Percentiles rank a stretch among this genome's conserved stretches.
These are phyloP conservation scores for Suillus weaverae DNA, from an alignment of 768 basidiomycete genomes.

Conservation along the genomic window DNA sequence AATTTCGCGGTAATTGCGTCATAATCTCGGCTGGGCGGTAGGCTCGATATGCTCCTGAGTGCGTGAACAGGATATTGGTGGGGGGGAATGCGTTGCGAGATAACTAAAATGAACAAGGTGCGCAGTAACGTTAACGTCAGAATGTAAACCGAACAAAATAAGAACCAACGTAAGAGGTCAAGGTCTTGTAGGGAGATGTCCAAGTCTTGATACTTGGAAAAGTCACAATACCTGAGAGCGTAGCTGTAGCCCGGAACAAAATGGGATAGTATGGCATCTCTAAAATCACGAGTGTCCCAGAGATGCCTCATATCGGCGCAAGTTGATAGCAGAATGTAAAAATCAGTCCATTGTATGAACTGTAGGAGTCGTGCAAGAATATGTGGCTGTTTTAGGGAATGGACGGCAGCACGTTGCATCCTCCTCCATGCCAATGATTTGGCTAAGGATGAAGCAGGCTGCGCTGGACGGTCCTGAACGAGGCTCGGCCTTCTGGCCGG, in stretches of 20 bases:
- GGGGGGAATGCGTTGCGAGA: conserved; percentile 62
- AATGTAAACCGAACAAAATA: conserved; percentile 14
- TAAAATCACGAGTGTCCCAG: conserved; percentile 32
- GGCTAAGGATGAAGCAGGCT: conserved; percentile 6
- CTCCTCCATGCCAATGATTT: conserved; percentile 26
- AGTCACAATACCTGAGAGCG: conserved; percentile 43
- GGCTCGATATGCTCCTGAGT: conserved; percentile 48
- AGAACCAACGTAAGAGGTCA: conserved; percentile 60
- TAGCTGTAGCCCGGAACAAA: conserved; percentile 60
- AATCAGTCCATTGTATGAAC: conserved; percentile 38
- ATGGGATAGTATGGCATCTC: conserved; percentile 41
- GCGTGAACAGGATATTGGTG: conserved; percentile 74
- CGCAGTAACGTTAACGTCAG: conserved; percentile 11
- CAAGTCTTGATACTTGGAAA: conserved; percentile 44
- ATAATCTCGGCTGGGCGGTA: conserved; percentile 29
- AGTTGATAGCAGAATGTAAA: conserved; percentile 39
- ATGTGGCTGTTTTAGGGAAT: conserved; percentile 34
- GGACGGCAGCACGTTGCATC: conserved; percentile 27
- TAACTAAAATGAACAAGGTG: conserved; percentile 40
- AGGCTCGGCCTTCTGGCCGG: conserved; percentile 6
- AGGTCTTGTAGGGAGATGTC: conserved; percentile 59
- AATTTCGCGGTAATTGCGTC: conserved; percentile 22
- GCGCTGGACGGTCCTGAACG: background rate
- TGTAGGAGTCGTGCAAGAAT: conserved; percentile 35
- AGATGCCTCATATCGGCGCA: conserved; percentile 35